Evolutionary conservation across 2,329 filamentous ascomycete genomes (phyloP).

Genomic region (Parafenestella ontariensis): DNA sequence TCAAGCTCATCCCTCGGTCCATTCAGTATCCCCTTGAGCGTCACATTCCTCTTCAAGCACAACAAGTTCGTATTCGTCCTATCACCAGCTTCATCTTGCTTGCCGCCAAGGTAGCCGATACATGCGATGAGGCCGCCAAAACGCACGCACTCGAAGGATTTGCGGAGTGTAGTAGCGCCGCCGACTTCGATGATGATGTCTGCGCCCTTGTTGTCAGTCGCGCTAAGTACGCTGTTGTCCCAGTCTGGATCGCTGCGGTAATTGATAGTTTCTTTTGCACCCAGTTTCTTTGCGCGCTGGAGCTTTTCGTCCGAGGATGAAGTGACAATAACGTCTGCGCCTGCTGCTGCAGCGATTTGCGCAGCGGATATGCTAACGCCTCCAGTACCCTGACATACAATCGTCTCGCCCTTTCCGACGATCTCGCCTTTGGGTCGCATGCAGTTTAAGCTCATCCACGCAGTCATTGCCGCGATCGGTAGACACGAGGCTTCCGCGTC

Average conservation of each 20-base stretch:
- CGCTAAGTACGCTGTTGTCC: constrained; percentile 63
- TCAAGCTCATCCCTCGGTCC: constrained; percentile 64
- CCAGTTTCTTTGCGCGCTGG: constrained; percentile 60
- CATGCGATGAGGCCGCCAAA: constrained; percentile 52
- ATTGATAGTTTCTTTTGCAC: constrained; percentile 67
- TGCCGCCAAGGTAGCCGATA: constrained; percentile 56
- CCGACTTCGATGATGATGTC: constrained; percentile 62
- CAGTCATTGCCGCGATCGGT: constrained; percentile 68
- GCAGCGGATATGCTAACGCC: constrained; percentile 53
- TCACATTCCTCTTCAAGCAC: constrained; percentile 59
- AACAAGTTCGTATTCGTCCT: constrained; percentile 67
- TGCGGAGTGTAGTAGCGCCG: constrained; percentile 58
- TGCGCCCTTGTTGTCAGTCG: constrained; percentile 51
- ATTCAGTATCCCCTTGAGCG: constrained; percentile 67
- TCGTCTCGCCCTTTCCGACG: constrained; percentile 50
- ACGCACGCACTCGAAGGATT: constrained; percentile 52
- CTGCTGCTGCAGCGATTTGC: constrained; percentile 52
- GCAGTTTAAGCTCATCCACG: constrained; percentile 71
- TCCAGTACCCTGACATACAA: constrained; percentile 54
- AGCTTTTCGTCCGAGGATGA: constrained; percentile 65
- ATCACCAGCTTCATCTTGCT: constrained; percentile 63
- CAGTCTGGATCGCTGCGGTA: constrained; percentile 66
- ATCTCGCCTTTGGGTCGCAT: constrained; percentile 62
- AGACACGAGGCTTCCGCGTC: constrained; percentile 67
- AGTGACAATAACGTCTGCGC: constrained; percentile 62